Conservation (phyloP, 1,284 basidiomycete genomes). For the Heliocybe sulcata region DNA sequence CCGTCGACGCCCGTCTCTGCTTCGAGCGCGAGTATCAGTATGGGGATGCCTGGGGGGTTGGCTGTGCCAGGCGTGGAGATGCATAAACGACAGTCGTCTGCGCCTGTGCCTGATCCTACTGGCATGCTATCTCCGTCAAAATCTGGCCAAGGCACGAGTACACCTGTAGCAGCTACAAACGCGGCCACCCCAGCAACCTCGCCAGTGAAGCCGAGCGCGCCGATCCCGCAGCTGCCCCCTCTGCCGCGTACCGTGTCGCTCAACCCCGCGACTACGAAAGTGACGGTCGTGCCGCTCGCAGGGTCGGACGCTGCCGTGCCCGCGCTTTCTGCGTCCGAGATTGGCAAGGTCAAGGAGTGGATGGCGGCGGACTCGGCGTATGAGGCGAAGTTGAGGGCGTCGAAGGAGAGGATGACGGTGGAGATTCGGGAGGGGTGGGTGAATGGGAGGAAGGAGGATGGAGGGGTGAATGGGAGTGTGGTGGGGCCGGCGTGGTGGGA, state of each 20-base stretch:
- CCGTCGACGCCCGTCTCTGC: too few species aligned
- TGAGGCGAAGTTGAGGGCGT: constrained; percentile 21
- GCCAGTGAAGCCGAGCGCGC: background rate
- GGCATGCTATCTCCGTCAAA: too few species aligned
- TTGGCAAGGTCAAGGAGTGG: constrained; percentile 39
- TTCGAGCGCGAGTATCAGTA: too few species aligned
- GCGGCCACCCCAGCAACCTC: too few species aligned
- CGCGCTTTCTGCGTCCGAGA: constrained; percentile 39
- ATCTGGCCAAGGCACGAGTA: too few species aligned
- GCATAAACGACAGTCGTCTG: too few species aligned
- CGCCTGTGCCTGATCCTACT: too few species aligned
- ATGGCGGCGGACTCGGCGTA: constrained; percentile 41
- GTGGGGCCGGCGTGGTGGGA: constrained; percentile 44
- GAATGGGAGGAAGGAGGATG: constrained; percentile 39
- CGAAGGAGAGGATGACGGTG: constrained; percentile 11
- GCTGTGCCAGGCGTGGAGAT: too few species aligned
- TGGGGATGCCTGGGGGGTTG: too few species aligned
- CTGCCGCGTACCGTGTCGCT: constrained; percentile 34
- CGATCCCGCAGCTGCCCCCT: constrained; percentile 17
- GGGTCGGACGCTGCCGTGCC: constrained; percentile 49
- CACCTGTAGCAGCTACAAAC: too few species aligned
- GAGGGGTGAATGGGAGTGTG: constrained; percentile 34
- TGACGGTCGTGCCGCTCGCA: constrained; percentile 55
- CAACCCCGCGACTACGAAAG: constrained; percentile 55
- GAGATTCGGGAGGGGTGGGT: constrained; percentile 24